Evolutionary conservation across 2,329 filamentous ascomycete species (phyloP).

Genomic region (Herpotrichia juniperi): DNA sequence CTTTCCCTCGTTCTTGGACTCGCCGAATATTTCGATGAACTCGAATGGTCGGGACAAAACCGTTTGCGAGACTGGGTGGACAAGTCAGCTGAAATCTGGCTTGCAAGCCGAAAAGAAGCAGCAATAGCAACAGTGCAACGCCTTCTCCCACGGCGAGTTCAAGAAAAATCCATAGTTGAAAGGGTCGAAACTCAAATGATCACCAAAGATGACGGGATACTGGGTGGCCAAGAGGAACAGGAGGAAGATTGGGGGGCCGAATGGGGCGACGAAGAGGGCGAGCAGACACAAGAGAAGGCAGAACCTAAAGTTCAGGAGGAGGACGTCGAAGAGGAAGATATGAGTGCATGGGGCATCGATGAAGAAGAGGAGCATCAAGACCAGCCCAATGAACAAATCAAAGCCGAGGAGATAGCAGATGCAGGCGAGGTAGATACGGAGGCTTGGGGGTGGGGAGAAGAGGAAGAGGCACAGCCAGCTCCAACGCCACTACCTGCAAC

Average conservation of each 20-base stretch:
- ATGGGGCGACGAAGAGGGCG: constrained; percentile 66
- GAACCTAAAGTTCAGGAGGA: constrained; percentile 8
- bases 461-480: constrained; percentile 43
- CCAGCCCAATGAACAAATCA: constrained; percentile 25
- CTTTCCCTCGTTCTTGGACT: constrained; percentile 71
- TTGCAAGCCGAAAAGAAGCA: constrained; percentile 80
- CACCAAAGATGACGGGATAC: constrained; percentile 69
- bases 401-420: constrained; percentile 42
- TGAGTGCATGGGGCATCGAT: constrained; percentile 56
- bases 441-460: constrained; percentile 88
- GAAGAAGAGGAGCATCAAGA: constrained; percentile 40
- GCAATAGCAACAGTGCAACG: constrained; percentile 76
- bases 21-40: constrained; percentile 64
- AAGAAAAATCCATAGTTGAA: constrained; percentile 73
- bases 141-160: constrained; percentile 71
- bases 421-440: constrained; percentile 56
- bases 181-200: constrained; percentile 84
- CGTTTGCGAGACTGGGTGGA: constrained; percentile 80
- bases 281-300: constrained; percentile 11
- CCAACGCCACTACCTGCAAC: constrained; percentile 14
- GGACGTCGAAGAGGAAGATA: constrained; percentile 53
- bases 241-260: constrained; percentile 82
- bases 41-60: constrained; percentile 66
- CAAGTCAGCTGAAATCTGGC: constrained; percentile 81
- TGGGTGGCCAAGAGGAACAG: constrained; percentile 70